Percentiles rank a stretch among this genome's conserved stretches.
These are phyloP conservation scores for Clavispora asparagi DNA, from an alignment of 805 yeast species.

Conservation along the genomic window DNA sequence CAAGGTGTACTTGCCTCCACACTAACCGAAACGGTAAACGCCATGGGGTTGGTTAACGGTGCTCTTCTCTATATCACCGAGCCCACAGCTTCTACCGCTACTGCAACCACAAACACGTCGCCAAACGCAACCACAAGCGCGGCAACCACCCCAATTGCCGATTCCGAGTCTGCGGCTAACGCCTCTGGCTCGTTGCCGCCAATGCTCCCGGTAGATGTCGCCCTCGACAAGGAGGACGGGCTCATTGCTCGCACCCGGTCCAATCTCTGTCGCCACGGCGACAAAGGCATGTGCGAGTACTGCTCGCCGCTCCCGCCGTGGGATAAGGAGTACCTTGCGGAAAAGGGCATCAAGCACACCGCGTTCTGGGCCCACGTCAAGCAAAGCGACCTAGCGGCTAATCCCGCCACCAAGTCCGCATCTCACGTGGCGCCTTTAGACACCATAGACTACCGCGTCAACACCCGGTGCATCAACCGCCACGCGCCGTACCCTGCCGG, in stretches of 20 bases:
- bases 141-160: background rate
- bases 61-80: slow-evolving; percentile 49
- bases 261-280: slow-evolving; percentile 76
- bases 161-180: no score
- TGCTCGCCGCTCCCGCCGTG: slow-evolving; percentile 95
- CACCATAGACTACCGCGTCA: slow-evolving; percentile 63
- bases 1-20: slow-evolving; percentile 36
- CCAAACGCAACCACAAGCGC: slow-evolving; percentile 2
- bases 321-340: slow-evolving; percentile 73
- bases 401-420: slow-evolving; percentile 55
- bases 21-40: slow-evolving; percentile 31
- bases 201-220: slow-evolving; percentile 56
- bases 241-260: slow-evolving; percentile 61
- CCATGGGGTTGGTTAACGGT: slow-evolving; percentile 54
- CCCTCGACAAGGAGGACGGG: slow-evolving; percentile 64
- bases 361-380: slow-evolving; percentile 82
- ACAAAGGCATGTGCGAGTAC: slow-evolving; percentile 96
- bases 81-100: background rate
- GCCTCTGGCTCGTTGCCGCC: background rate
- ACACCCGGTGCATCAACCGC: slow-evolving; percentile 64
- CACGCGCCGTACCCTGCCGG: slow-evolving; percentile 95
- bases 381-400: slow-evolving; percentile 61
- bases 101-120: background rate
- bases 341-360: slow-evolving; percentile 76
- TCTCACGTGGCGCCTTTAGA: slow-evolving; percentile 73